phyloP scores from a whole-genome alignment of 331 rosid genomes.

The Spiraea crenata region DNA sequence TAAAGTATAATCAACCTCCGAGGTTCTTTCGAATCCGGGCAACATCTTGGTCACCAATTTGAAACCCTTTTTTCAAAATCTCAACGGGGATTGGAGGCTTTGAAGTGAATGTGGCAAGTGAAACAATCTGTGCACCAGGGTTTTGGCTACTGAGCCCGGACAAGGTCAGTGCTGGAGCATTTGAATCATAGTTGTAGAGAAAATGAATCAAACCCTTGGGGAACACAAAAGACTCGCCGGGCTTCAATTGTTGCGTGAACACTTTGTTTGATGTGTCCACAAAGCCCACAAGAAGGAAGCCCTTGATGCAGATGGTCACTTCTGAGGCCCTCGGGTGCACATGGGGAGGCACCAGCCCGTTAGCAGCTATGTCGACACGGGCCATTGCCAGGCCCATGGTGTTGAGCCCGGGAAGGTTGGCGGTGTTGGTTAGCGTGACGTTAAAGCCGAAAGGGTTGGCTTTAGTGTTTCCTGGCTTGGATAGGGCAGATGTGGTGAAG shows the following conservation, averaged over 20 bases:
- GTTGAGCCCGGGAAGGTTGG: conserved; percentile 48
- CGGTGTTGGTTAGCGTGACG: conserved; percentile 27
- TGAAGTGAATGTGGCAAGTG: conserved; percentile 51
- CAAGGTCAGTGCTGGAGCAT: conserved; percentile 33
- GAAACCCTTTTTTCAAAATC: conserved; percentile 31
- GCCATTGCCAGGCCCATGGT: conserved; percentile 62
- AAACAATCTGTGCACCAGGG: conserved; percentile 50
- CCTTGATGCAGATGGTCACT: conserved; percentile 49
- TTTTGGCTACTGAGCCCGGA: conserved; percentile 75
- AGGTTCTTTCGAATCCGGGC: conserved; percentile 41
- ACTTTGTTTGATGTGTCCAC: conserved; percentile 40
- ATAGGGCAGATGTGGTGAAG: conserved; percentile 54
- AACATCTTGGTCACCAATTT: conserved; percentile 30
- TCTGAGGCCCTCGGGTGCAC: conserved; percentile 71
- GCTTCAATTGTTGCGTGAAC: conserved; percentile 29
- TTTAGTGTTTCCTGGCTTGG: conserved; percentile 40
- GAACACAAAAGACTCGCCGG: conserved; percentile 72
- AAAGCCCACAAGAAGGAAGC: conserved; percentile 62
- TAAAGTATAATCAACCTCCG: conserved; percentile 34
- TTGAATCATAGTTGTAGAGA: conserved; percentile 35
- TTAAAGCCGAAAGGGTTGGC: conserved; percentile 45
- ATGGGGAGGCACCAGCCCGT: conserved; percentile 51
- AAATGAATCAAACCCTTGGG: conserved; percentile 69
- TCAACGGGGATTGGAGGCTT: conserved; percentile 30
- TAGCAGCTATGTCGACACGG: conserved; percentile 21